Percentiles rank a stretch among this genome's conserved stretches.
Conservation (phyloP, 1,284 basidiomycete species). For the Rhodotorula sp. region DNA sequence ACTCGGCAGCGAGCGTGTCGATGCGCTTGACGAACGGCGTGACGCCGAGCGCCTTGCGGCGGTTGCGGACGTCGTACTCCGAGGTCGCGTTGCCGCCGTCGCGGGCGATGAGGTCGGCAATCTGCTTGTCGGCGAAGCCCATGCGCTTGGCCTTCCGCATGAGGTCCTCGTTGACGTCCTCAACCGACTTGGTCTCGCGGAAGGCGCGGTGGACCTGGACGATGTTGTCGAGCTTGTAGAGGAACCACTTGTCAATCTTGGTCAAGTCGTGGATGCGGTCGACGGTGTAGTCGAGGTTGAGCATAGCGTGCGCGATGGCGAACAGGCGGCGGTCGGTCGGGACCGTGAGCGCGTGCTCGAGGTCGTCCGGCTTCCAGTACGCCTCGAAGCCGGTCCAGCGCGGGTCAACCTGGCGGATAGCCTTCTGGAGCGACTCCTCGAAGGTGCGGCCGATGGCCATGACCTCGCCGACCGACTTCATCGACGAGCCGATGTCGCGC, state of each 20-base stretch:
- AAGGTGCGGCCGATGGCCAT: conserved; percentile 99
- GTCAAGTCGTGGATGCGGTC: conserved; percentile 89
- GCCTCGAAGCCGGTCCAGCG: conserved; percentile 66
- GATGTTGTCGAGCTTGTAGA: conserved; percentile 98
- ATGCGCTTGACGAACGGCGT: conserved; percentile 99
- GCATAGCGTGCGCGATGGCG: conserved; percentile 96
- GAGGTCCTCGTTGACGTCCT: conserved; percentile 65
- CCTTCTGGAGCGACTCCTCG: conserved; percentile 98
- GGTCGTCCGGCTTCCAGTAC: conserved; percentile 77
- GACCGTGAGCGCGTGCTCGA: conserved; percentile 72
- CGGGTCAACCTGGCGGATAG: conserved; percentile 95
- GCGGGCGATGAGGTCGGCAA: conserved; percentile 76
- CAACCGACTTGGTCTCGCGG: conserved; percentile 16
- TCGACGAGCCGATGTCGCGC: conserved; percentile 91
- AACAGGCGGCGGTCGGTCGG: conserved; percentile 91
- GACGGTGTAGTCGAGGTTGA: conserved; percentile 86
- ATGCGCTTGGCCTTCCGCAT: conserved; percentile 88
- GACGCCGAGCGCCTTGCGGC: conserved; percentile 82
- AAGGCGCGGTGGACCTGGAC: conserved; percentile 72
- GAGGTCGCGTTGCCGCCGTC: conserved; percentile 55
- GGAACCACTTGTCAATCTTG: conserved; percentile 99
- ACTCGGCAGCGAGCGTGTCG: conserved; percentile 98
- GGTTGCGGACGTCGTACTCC: conserved; percentile 76
- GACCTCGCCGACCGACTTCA: conserved; percentile 99
- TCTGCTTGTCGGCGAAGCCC: conserved; percentile 92